Evolutionary conservation across 164 flowering plant genomes (phyloP).

Genomic region (grape (Vitis vinifera)): ASM3070453v1 NC_081821.1:10642501-10643000

Average conservation of each 20-base stretch:
- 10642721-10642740: constrained; percentile 39
- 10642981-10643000: constrained; percentile 63
- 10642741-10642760: constrained; percentile 50
- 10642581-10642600: constrained; percentile 61
- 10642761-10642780: constrained; percentile 70
- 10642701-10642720: constrained; percentile 49
- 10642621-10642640: constrained; percentile 45
- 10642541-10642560: constrained; percentile 48
- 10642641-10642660: constrained; percentile 65
- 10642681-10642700: constrained; percentile 45
- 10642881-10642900: constrained; percentile 62
- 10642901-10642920: constrained; percentile 19
- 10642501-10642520: constrained; percentile 67
- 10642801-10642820: constrained; percentile 55
- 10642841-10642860: constrained; percentile 55
- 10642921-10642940: constrained; percentile 36
- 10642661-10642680: constrained; percentile 38
- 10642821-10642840: constrained; percentile 26
- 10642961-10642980: constrained; percentile 59
- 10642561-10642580: constrained; percentile 51
- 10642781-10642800: constrained; percentile 81
- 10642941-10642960: constrained; percentile 44
- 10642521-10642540: constrained; percentile 71
- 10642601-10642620: constrained; percentile 41
- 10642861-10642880: constrained; percentile 78